Base-by-base conservation (phyloP, 2,329 filamentous ascomycete genomes). In the Calonectria crousiana region DNA sequence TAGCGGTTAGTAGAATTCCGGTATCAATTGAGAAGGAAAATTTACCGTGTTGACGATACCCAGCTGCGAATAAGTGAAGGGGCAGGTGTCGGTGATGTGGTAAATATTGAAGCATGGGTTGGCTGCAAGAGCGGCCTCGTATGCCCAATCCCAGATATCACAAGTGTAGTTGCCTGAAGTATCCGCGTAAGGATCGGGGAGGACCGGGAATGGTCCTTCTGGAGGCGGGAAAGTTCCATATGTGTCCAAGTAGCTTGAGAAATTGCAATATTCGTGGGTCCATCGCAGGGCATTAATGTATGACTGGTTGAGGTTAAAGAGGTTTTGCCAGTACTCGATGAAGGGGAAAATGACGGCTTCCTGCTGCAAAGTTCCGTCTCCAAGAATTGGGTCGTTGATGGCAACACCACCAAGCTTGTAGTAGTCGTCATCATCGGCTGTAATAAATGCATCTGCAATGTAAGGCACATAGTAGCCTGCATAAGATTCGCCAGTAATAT, bases 51-150 rank as follows among this genome's bases (percentile, higher is more conserved):
- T 92, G 0, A 93, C 92, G 84, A 93, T 93, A 20, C 91, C 91
- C 3, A 96, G 87, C 0, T 93, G 90, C 72, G 95, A 92, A 89
- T 91, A 95, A 2, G 90, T 86, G 3, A 92, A 77, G 0, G 95
- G 95, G 81, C 95, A 97, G 16, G 92, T 93, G 5, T 91, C 92
- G 3, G 90, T 90, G 18, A 96, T 90, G 66, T 94, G 90, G 84
- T 96, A 97, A 14, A 94, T 86, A 82, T 95, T 92, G 84, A 94
- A 97, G 86, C 95, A 97, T 0, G 95, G 95, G 84, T 97, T 97
- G 41, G 91, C 83, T 1, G 86, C 80, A 6, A 87, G 75, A 10
- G 89, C 89, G 36, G 91, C 92, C 0, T 87, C 77, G 78, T 86
- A 86, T 36, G 94, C 89, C 28, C 89, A 85, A 72, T 88, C 83